These are phyloP conservation scores for Panaeolus cyanescens DNA, from an alignment of 768 basidiomycete species.

Conservation along the genomic window DNA sequence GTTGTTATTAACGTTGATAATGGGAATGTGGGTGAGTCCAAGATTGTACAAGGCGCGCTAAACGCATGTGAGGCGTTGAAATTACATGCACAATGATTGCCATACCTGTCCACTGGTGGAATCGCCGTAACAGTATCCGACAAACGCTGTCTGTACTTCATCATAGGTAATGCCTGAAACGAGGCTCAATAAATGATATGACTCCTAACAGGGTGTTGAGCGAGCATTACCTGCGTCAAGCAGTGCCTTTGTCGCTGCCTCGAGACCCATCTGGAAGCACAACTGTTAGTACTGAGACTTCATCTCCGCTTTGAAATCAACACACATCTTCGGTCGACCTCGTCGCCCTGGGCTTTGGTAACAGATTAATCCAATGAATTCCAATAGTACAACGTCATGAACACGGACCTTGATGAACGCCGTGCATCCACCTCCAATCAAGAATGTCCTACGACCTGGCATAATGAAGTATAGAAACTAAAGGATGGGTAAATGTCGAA, in stretches of 20 bases:
- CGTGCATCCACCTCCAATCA: conserved; percentile 75
- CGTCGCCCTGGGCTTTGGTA: conserved; percentile 58
- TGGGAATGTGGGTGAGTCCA: conserved; percentile 81
- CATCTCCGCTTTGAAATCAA: conserved; percentile 3
- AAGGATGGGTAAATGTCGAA: not conserved
- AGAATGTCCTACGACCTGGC: conserved; percentile 54
- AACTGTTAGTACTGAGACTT: not conserved
- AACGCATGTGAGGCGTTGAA: not conserved
- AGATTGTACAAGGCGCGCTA: conserved; percentile 82
- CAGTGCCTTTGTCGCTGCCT: conserved; percentile 85
- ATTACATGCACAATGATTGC: not conserved
- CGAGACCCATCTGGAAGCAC: conserved; percentile 71
- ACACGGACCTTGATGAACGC: conserved; percentile 73
- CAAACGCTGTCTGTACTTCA: conserved; percentile 68
- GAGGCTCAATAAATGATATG: not conserved
- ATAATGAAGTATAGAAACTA: conserved; percentile 20
- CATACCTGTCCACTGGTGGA: conserved; percentile 75
- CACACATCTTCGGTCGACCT: conserved; percentile 75
- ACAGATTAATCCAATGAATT: conserved; percentile 9
- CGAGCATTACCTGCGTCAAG: conserved; percentile 69
- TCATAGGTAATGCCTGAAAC: conserved; percentile 80
- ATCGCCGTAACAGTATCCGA: conserved; percentile 81
- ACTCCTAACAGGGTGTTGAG: not conserved
- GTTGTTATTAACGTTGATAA: conserved; percentile 88
- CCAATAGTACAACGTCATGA: not conserved